These are phyloP conservation scores for Flueggea neowawraea DNA, from an alignment of 441 rosid species.

Conservation along the genomic window DNA sequence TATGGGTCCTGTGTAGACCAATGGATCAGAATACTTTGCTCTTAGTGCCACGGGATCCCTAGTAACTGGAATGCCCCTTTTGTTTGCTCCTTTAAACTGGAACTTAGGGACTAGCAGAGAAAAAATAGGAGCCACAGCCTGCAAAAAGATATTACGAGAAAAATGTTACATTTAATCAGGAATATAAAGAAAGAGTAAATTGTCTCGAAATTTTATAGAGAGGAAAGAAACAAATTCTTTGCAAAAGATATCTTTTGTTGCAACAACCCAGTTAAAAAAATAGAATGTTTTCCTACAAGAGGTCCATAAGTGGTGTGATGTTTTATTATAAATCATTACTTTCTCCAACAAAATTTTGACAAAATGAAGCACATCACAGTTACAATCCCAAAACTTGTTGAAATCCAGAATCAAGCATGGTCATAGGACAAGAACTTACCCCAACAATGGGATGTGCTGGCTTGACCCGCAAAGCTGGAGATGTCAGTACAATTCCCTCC, in stretches of 20 bases:
- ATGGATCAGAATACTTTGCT: slow-evolving; percentile 90
- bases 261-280: not conserved
- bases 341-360: too few relatives aligned
- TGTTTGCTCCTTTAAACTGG: slow-evolving; percentile 98
- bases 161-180: not conserved
- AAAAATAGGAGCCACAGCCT: slow-evolving; percentile 93
- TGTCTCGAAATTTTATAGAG: not conserved
- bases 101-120: slow-evolving; percentile 78
- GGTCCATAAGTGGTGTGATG: too few relatives aligned
- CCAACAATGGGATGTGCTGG: slow-evolving; percentile 96
- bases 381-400: too few relatives aligned
- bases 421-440: slow-evolving; percentile 30
- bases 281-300: too few relatives aligned
- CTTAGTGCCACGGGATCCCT: slow-evolving; percentile 86
- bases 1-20: slow-evolving; percentile 96
- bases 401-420: not conserved
- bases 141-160: slow-evolving; percentile 12
- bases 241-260: too few relatives aligned
- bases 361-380: too few relatives aligned
- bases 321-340: too few relatives aligned
- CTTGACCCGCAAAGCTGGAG: slow-evolving; percentile 93
- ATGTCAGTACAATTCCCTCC: slow-evolving; percentile 81
- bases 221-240: too few relatives aligned
- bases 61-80: slow-evolving; percentile 95
- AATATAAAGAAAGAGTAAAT: not conserved